Evolutionary conservation across 148 eudicot genomes (phyloP).

Genomic region (Rhododendron simsii): DNA sequence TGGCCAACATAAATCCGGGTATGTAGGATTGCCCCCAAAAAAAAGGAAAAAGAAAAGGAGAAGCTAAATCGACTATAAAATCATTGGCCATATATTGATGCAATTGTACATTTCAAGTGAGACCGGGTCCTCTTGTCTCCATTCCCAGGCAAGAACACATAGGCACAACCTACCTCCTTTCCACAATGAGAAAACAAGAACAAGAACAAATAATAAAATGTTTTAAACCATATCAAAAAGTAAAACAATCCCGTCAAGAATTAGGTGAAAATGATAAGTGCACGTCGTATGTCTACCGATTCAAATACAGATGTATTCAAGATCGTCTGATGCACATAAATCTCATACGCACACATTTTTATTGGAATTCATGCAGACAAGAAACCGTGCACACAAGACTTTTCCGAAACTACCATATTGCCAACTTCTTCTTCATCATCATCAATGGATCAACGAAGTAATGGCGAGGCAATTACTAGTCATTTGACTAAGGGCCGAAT

Average conservation of each 20-base stretch:
- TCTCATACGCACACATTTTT: neutral
- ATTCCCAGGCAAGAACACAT: neutral
- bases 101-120: neutral
- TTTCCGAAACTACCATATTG: neutral
- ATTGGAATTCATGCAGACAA: neutral
- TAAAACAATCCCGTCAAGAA: neutral
- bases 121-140: neutral
- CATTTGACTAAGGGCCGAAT: conserved; percentile 25
- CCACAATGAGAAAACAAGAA: neutral
- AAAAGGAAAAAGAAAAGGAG: no score
- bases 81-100: neutral
- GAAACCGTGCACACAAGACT: neutral
- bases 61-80: neutral
- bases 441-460: conserved; percentile 4
- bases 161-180: neutral
- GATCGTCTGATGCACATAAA: neutral
- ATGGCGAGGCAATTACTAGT: conserved; percentile 49
- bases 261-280: neutral
- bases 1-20: neutral
- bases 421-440: neutral
- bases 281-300: neutral
- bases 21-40: neutral
- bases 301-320: neutral
- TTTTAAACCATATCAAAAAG: neutral
- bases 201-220: neutral